Evolutionary conservation across 805 yeast species (phyloP).

Genomic region (Sporopachydermia quercuum): DNA sequence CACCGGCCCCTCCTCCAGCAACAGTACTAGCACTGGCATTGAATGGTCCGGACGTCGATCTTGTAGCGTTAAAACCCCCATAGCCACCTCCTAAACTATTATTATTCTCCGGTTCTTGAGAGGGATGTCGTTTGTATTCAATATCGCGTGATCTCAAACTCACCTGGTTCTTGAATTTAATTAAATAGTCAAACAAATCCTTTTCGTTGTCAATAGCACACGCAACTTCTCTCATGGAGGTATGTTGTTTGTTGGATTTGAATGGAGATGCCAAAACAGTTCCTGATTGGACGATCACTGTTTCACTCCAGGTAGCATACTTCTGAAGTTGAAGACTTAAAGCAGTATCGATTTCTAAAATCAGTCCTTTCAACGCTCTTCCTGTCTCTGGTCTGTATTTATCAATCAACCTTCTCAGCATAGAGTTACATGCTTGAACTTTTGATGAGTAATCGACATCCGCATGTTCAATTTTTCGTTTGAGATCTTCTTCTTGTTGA

Average conservation of each 20-base stretch:
- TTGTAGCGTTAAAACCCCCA: constrained; percentile 22
- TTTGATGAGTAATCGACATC: constrained; percentile 76
- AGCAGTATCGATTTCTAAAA: constrained; percentile 82
- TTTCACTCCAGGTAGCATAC: constrained; percentile 78
- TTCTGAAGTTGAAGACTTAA: constrained; percentile 78
- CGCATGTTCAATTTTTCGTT: constrained; percentile 64
- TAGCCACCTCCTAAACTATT: constrained; percentile 5
- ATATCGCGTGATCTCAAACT: constrained; percentile 33
- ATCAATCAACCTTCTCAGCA: constrained; percentile 58
- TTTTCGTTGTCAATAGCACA: constrained; percentile 68
- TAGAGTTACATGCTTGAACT: constrained; percentile 56
- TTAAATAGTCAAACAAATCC: constrained; percentile 59
- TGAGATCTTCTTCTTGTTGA: constrained; percentile 84
- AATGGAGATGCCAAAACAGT: constrained; percentile 43
- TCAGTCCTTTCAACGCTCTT: constrained; percentile 55
- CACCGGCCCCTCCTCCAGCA: background rate
- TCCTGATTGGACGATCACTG: constrained; percentile 70
- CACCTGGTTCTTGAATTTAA: constrained; percentile 27
- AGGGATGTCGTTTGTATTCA: constrained; percentile 57
- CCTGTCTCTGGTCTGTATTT: constrained; percentile 68
- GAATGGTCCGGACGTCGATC: background rate
- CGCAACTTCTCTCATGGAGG: constrained; percentile 69
- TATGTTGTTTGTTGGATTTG: constrained; percentile 26
- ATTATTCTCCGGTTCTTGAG: constrained; percentile 25
- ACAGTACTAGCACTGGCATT: background rate